Evolutionary conservation across 805 yeast genomes (phyloP), one percentile per base, ranked within the genome.

Genomic region (Candida patagonica): DNA sequence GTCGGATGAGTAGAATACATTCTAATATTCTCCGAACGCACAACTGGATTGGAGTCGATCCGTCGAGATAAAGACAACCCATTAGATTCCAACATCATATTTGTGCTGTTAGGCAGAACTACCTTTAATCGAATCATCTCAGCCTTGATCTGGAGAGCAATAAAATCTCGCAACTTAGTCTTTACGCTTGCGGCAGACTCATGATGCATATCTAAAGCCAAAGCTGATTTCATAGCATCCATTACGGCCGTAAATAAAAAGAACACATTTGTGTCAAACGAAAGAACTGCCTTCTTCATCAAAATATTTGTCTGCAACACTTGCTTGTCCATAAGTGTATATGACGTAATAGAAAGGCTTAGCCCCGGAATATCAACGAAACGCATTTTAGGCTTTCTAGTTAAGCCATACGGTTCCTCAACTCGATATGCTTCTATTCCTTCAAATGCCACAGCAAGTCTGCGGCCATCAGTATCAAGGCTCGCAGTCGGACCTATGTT

Each of bases 1-100:
- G 66, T 59, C 0, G 80, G 79, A 43, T 73, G 74, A 8, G 64
- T 56, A 5, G 74, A 70, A 48, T 69, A 74, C 34, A 73, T 52
- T 34, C 78, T 55, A 15, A 62, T 46, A 38, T 60, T 63, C 26
- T 59, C 56, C n/a, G 70, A 53, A 5, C 49, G 50, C 16, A 62
- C 41, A 10, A 52, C 40, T 4, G 66, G 66, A 13, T 61, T 47
- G 3, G 45, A 22, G 9, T 34, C 49, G 8, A 60, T 44, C 1
- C 51, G 53, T 34, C 60, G 57, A 10, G 51, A 39, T 17, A 63
- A 41, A 15, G 47, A 46, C 15, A 67, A 48, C 7, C 56, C 50
- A 42, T 66, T 68, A 3, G 68, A 36, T 45, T 74, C 79, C 21
- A 72, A 37, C 59, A 75, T 58, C 3, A 71, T 46, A 40, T 68